phyloP scores from a whole-genome alignment of 345 rosid genomes.

The Noccaea bulbosa region DNA sequence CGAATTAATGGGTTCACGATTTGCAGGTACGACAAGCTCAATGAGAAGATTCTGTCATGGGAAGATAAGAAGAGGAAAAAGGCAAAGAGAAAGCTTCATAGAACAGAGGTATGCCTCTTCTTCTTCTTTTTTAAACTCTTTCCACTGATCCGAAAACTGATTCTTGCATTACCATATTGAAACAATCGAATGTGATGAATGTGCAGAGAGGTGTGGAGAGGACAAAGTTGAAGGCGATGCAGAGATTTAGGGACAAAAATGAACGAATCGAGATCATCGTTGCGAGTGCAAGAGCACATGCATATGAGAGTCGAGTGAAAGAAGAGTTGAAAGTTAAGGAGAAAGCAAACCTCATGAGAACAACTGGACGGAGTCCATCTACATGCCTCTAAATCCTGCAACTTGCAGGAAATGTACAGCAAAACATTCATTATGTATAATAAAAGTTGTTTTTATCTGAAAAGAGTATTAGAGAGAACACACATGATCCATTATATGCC shows the following conservation, averaged over 20 bases:
- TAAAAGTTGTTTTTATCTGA: slow-evolving; percentile 1
- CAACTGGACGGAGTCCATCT: slow-evolving; percentile 54
- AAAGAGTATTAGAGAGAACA: neutral
- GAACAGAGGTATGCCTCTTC: slow-evolving; percentile 57
- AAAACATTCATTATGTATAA: slow-evolving; percentile 28
- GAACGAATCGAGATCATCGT: slow-evolving; percentile 51
- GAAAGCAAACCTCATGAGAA: slow-evolving; percentile 67
- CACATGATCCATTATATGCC: slow-evolving; percentile 4
- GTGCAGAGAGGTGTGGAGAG: slow-evolving; percentile 51
- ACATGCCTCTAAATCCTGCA: slow-evolving; percentile 63
- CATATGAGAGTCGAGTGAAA: slow-evolving; percentile 52
- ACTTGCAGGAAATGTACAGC: slow-evolving; percentile 1
- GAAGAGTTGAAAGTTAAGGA: slow-evolving; percentile 63
- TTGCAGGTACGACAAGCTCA: slow-evolving; percentile 60
- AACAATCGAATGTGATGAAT: slow-evolving; percentile 28
- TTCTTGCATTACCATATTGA: slow-evolving; percentile 12
- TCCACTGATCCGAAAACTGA: neutral
- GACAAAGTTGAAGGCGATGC: slow-evolving; percentile 51
- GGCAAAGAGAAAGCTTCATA: slow-evolving; percentile 54
- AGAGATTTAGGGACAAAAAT: slow-evolving; percentile 48
- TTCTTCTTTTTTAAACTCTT: neutral
- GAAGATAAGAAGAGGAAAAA: slow-evolving; percentile 61
- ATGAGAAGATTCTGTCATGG: slow-evolving; percentile 57
- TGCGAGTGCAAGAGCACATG: slow-evolving; percentile 61
- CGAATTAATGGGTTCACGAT: slow-evolving; percentile 15